Percentiles rank a stretch among this genome's conserved stretches.
phyloP scores from a whole-genome alignment of 2,329 filamentous ascomycete species.

The Neofusicoccum sp. region DNA sequence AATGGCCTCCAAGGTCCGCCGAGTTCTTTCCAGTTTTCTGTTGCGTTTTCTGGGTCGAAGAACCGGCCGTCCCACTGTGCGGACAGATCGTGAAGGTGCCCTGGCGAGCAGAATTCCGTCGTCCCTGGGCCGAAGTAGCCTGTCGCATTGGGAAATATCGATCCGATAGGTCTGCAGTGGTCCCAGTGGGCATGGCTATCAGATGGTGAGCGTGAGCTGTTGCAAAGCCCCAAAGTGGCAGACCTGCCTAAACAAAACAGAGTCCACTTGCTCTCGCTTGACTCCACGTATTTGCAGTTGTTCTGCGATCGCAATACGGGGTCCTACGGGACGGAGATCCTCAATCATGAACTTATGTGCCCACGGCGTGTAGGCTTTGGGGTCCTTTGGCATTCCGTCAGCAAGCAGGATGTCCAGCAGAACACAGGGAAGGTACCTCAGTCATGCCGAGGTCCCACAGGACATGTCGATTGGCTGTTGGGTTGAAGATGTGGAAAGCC shows the following conservation, averaged over 20 bases:
- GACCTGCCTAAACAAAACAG: neutral
- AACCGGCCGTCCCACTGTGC: conserved; percentile 35
- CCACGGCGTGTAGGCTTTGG: conserved; percentile 33
- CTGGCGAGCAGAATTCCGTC: conserved; percentile 29
- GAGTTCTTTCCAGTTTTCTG: conserved; percentile 30
- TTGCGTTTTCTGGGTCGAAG: conserved; percentile 31
- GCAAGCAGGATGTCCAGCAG: neutral
- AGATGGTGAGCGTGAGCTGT: neutral
- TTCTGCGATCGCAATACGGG: conserved; percentile 28
- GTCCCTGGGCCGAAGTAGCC: conserved; percentile 33
- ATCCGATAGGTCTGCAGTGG: conserved; percentile 30
- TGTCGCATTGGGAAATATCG: conserved; percentile 31
- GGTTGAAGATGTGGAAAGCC: conserved; percentile 32
- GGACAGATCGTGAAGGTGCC: conserved; percentile 27
- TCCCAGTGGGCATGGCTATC: conserved; percentile 35
- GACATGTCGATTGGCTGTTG: conserved; percentile 24
- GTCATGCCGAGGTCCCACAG: conserved; percentile 35
- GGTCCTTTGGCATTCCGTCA: conserved; percentile 25
- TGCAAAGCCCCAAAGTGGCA: too few species aligned
- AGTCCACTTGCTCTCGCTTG: neutral
- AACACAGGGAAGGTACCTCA: conserved; percentile 24
- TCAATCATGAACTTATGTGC: conserved; percentile 33
- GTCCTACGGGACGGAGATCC: conserved; percentile 29
- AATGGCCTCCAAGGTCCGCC: conserved; percentile 31
- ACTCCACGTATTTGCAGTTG: conserved; percentile 28